Conservation (phyloP, 495 filamentous ascomycete genomes). For the Aspergillus avenaceus region DNA sequence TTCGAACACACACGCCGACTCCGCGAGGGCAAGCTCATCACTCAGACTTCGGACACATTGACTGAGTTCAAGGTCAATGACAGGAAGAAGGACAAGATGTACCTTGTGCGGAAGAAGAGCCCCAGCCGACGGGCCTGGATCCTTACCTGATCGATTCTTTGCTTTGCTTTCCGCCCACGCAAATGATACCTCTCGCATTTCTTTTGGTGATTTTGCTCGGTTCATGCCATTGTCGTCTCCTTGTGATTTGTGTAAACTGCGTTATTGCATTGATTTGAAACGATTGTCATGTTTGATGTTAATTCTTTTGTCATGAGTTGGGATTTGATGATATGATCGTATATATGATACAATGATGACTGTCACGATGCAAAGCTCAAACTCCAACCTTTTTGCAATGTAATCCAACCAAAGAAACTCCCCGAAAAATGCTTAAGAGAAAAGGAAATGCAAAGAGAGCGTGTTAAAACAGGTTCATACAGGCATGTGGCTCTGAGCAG, state of each 20-base stretch:
- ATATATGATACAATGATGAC: conserved; percentile 19
- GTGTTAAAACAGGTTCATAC: too few relatives aligned
- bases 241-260: background rate
- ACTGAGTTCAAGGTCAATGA: conserved; percentile 49
- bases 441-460: background rate
- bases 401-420: background rate
- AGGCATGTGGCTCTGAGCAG: conserved; percentile 20
- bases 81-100: conserved; percentile 50
- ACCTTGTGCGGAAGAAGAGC: conserved; percentile 62
- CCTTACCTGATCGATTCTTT: conserved; percentile 24
- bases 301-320: conserved; percentile 20
- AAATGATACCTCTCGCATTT: conserved; percentile 6
- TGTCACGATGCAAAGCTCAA: background rate
- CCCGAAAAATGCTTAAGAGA: background rate
- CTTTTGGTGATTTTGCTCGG: conserved; percentile 4
- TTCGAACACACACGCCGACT: conserved; percentile 66
- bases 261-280: conserved; percentile 5
- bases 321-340: conserved; percentile 24
- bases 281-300: conserved; percentile 11
- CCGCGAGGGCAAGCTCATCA: conserved; percentile 48
- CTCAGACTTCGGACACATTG: conserved; percentile 40
- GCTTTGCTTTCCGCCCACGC: background rate
- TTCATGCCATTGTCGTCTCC: background rate
- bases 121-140: conserved; percentile 30
- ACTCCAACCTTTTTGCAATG: background rate